phyloP scores from a whole-genome alignment of 768 basidiomycete species.

The Pisolithus albus region DNA sequence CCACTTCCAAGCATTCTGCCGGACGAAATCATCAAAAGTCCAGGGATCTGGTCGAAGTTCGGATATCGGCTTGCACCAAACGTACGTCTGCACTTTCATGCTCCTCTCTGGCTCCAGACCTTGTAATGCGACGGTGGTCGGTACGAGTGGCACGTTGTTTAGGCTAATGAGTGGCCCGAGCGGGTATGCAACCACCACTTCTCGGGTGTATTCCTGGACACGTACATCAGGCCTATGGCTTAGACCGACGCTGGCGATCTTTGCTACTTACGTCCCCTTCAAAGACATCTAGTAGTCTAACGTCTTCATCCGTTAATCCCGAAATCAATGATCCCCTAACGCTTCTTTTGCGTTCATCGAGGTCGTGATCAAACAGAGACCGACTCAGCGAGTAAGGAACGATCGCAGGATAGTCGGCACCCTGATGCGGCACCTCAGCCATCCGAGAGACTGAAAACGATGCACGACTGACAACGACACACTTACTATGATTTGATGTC shows the following conservation, averaged over 20 bases:
- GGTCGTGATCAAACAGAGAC: constrained; percentile 40
- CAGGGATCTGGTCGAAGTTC: constrained; percentile 58
- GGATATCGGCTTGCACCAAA: constrained; percentile 44
- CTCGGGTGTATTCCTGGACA: constrained; percentile 65
- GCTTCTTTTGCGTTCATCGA: constrained; percentile 54
- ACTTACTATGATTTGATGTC: constrained; percentile 68
- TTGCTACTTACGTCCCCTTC: constrained; percentile 61
- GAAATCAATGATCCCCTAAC: constrained; percentile 76
- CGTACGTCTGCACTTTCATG: constrained; percentile 63
- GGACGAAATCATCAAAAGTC: constrained; percentile 78
- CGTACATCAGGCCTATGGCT: background rate
- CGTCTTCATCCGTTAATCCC: constrained; percentile 61
- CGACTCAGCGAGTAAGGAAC: constrained; percentile 50
- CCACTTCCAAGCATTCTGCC: constrained; percentile 76
- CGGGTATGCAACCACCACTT: constrained; percentile 47
- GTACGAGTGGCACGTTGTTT: constrained; percentile 36
- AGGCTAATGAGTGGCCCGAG: constrained; percentile 38
- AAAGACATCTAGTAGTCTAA: constrained; percentile 68
- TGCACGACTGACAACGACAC: background rate
- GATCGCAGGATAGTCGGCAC: constrained; percentile 79
- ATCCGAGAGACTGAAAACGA: background rate
- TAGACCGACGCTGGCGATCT: background rate
- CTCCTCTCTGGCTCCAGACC: constrained; percentile 34
- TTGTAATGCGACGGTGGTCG: constrained; percentile 33
- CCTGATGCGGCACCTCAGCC: constrained; percentile 28